phyloP scores from a whole-genome alignment of 2,329 filamentous ascomycete genomes.

The Blastomyces percursus region DNA sequence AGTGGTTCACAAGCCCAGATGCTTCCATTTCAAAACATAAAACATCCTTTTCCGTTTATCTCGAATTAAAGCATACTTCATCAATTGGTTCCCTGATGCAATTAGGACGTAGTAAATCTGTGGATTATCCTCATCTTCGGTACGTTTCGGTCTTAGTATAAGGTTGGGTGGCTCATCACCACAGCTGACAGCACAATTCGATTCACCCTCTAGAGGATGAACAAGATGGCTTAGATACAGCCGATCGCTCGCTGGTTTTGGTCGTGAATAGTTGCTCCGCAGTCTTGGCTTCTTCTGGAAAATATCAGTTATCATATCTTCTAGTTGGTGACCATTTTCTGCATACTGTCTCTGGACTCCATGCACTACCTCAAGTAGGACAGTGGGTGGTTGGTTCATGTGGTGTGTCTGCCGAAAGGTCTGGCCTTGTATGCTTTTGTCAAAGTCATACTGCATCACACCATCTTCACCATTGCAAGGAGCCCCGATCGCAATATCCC shows the following conservation, averaged over 20 bases:
- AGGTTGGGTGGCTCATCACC: conserved; percentile 10
- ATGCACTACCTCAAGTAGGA: too few species aligned
- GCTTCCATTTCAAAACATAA: conserved; percentile 20
- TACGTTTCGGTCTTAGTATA: conserved; percentile 9
- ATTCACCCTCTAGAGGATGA: neutral
- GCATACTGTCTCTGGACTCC: too few species aligned
- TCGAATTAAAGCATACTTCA: conserved; percentile 14
- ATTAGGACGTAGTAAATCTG: conserved; percentile 20
- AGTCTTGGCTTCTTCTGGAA: too few species aligned
- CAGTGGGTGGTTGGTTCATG: neutral
- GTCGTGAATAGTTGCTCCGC: too few species aligned
- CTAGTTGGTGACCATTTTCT: too few species aligned
- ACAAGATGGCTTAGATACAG: neutral
- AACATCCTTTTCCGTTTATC: neutral
- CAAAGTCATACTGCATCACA: conserved; percentile 23
- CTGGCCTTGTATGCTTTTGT: conserved; percentile 16
- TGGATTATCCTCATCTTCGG: conserved; percentile 7
- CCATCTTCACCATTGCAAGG: conserved; percentile 14
- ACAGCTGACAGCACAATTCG: neutral
- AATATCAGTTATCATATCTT: too few species aligned
- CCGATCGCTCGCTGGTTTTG: too few species aligned
- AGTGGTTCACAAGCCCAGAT: neutral
- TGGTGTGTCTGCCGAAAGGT: conserved; percentile 13
- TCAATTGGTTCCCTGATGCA: conserved; percentile 19
- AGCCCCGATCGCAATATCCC: conserved; percentile 3